Evolutionary conservation across 139 green algal species (phyloP).

Genomic region (Dunaliella sp.): DNA sequence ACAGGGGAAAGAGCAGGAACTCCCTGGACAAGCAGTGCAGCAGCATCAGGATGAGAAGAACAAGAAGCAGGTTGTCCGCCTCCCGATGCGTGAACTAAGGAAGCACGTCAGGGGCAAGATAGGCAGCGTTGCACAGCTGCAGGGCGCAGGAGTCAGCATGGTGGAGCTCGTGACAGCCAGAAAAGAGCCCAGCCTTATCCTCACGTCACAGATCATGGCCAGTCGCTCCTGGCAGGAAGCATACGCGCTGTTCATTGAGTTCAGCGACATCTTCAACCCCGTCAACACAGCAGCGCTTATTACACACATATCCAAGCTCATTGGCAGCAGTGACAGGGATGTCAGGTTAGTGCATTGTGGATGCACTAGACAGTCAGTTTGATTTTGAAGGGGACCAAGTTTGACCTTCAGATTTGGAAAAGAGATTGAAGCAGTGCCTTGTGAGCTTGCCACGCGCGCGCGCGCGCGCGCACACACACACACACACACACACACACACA

Average conservation of each 20-base stretch:
- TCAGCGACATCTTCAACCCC: background rate
- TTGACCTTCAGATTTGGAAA: too few relatives aligned
- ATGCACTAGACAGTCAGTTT: too few relatives aligned
- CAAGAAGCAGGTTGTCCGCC: too few relatives aligned
- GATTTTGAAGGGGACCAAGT: too few relatives aligned
- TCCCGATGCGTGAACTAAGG: background rate
- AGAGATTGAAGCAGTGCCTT: too few relatives aligned
- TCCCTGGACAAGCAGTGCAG: background rate
- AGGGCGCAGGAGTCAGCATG: background rate
- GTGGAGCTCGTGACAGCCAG: background rate
- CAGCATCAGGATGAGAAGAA: background rate
- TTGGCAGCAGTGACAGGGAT: background rate
- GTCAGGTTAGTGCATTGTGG: too few relatives aligned
- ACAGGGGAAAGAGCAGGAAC: background rate
- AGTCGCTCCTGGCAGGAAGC: background rate
- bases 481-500: too few relatives aligned
- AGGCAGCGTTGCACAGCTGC: background rate
- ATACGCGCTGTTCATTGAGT: background rate
- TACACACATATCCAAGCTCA: background rate
- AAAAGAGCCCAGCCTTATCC: background rate
- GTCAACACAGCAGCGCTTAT: background rate
- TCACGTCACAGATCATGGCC: background rate
- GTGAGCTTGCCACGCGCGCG: too few relatives aligned
- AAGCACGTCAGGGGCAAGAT: background rate
- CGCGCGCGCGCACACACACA: too few relatives aligned